Evolutionary conservation across 2,329 filamentous ascomycete genomes (phyloP).

Genomic region (Trichoderma koningii): DNA sequence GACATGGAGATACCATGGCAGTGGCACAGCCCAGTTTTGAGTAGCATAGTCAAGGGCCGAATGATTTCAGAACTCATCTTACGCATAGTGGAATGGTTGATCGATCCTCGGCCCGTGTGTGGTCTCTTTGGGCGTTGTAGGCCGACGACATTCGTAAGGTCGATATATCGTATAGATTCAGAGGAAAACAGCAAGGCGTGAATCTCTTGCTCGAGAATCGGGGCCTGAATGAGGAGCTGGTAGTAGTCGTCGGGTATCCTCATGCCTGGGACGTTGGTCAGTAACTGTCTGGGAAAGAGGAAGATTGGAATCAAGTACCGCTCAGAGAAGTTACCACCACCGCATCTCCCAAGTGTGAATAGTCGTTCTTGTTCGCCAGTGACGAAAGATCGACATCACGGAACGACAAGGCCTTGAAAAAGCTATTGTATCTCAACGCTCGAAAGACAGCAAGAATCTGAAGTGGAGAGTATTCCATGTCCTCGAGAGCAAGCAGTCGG

Average conservation of each 20-base stretch:
- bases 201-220: constrained; percentile 58
- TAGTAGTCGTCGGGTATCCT: constrained; percentile 52
- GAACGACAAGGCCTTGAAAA: constrained; percentile 61
- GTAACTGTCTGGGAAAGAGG: not conserved
- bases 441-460: constrained; percentile 60
- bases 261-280: constrained; percentile 40
- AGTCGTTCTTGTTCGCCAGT: constrained; percentile 46
- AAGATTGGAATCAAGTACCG: constrained; percentile 41
- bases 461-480: constrained; percentile 48
- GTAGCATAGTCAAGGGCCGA: constrained; percentile 52
- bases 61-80: constrained; percentile 46
- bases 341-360: constrained; percentile 47
- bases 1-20: constrained; percentile 55
- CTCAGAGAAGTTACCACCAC: constrained; percentile 56
- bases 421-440: constrained; percentile 60
- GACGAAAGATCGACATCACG: constrained; percentile 52
- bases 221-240: constrained; percentile 51
- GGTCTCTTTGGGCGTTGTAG: constrained; percentile 32
- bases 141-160: constrained; percentile 50
- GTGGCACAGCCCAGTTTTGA: constrained; percentile 49
- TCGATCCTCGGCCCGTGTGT: constrained; percentile 33
- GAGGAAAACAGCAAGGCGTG: constrained; percentile 59
- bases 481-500: constrained; percentile 50
- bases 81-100: constrained; percentile 32
- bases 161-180: constrained; percentile 57